phyloP scores from a whole-genome alignment of 768 basidiomycete genomes.

The Tricholoma hemisulphureum region DNA sequence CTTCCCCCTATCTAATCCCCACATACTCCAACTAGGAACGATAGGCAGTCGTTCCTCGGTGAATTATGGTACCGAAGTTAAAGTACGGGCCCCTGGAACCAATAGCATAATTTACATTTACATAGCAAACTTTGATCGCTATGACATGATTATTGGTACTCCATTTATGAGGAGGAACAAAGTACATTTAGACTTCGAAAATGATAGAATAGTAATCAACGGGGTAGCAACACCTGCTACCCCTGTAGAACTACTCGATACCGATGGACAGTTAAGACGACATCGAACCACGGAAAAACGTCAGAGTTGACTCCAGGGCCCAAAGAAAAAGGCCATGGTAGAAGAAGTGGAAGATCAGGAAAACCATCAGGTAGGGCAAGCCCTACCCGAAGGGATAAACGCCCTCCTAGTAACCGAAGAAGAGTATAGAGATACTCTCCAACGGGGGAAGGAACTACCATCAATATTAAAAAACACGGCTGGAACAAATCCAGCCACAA shows the following conservation, averaged over 20 bases:
- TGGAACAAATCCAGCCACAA: neutral
- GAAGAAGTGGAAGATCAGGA: neutral
- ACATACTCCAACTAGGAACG: constrained; percentile 31
- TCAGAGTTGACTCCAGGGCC: neutral
- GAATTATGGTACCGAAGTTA: neutral
- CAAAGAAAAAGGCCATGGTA: neutral
- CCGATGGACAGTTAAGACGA: neutral
- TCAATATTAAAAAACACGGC: neutral
- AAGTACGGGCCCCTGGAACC: neutral
- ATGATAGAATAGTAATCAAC: constrained; percentile 8
- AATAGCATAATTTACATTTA: constrained; percentile 32
- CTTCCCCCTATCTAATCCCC: constrained; percentile 10
- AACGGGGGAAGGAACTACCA: neutral
- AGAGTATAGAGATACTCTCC: no score
- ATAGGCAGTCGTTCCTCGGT: constrained; percentile 30
- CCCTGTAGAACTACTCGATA: neutral
- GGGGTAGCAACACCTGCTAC: constrained; percentile 2
- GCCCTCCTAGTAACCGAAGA: no score
- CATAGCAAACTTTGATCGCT: constrained; percentile 35
- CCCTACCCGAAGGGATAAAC: no score
- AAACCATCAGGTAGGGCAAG: no score
- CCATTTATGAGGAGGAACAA: constrained; percentile 29
- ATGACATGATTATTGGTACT: constrained; percentile 36
- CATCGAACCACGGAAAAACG: constrained; percentile 4
- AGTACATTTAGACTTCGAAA: constrained; percentile 24